Evolutionary conservation across 1,284 basidiomycete species (phyloP).

Genomic region (Tetrapyrgos nigripes): DNA sequence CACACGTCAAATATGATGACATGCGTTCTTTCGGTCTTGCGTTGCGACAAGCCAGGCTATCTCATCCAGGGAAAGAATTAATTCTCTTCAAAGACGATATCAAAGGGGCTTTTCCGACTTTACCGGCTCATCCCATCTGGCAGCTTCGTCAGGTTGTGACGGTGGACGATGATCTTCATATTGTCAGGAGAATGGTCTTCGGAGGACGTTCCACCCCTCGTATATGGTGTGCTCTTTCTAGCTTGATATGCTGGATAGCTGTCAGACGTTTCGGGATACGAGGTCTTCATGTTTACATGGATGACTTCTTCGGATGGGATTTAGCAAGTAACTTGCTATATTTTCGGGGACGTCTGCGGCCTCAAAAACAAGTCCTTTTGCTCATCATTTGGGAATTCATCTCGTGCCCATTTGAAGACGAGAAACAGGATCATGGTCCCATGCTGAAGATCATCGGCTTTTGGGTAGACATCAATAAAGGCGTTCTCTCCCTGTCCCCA

Average conservation of each 20-base stretch:
- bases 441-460: slow-evolving; percentile 31
- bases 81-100: slow-evolving; percentile 35
- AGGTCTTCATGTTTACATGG: slow-evolving; percentile 35
- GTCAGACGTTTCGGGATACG: slow-evolving; percentile 13
- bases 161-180: slow-evolving; percentile 27
- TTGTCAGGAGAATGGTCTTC: too few species aligned
- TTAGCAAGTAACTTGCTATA: slow-evolving; percentile 21
- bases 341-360: slow-evolving; percentile 24
- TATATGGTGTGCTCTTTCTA: too few species aligned
- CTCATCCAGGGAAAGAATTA: slow-evolving; percentile 13
- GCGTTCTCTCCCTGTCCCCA: slow-evolving; percentile 26
- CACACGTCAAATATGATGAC: slow-evolving; percentile 36
- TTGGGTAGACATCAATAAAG: slow-evolving; percentile 18
- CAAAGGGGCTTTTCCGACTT: slow-evolving; percentile 32
- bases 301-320: slow-evolving; percentile 34
- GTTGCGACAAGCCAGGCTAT: slow-evolving; percentile 17
- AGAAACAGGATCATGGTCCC: slow-evolving; percentile 30
- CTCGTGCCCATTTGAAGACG: slow-evolving; percentile 29
- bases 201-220: too few species aligned
- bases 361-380: slow-evolving; percentile 28
- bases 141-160: slow-evolving; percentile 36
- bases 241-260: slow-evolving; percentile 35
- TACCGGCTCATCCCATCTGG: slow-evolving; percentile 34
- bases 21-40: too few species aligned
- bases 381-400: slow-evolving; percentile 34